Percentiles rank a stretch among this genome's conserved stretches.
Conservation (phyloP, 2,329 filamentous ascomycete genomes). For the Colletotrichum tamarilloi region DNA sequence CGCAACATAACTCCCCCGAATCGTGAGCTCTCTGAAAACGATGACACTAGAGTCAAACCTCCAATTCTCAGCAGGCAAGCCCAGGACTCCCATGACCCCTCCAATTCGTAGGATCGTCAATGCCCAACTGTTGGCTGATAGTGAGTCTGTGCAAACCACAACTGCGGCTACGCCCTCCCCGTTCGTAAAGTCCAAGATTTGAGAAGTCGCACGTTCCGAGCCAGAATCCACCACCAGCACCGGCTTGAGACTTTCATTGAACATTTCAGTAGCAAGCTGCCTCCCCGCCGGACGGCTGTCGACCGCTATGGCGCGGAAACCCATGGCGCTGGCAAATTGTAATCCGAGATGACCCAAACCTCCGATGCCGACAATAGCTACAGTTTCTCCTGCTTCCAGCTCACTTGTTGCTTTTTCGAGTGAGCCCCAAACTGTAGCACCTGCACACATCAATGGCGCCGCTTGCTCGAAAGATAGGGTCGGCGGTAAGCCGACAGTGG, state of each 20-base stretch:
- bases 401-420: slow-evolving; percentile 43
- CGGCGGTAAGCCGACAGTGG: slow-evolving; percentile 43
- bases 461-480: slow-evolving; percentile 46
- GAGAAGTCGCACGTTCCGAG: slow-evolving; percentile 20
- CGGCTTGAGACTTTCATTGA: slow-evolving; percentile 38
- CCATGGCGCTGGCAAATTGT: slow-evolving; percentile 49
- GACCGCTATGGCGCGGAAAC: slow-evolving; percentile 48
- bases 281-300: slow-evolving; percentile 46
- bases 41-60: slow-evolving; percentile 45
- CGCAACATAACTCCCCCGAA: slow-evolving; percentile 47
- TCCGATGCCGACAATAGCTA: slow-evolving; percentile 49
- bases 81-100: slow-evolving; percentile 44
- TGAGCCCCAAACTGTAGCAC: slow-evolving; percentile 48
- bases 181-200: slow-evolving; percentile 43
- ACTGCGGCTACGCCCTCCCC: slow-evolving; percentile 45
- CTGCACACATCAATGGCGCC: slow-evolving; percentile 50
- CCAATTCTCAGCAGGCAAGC: slow-evolving; percentile 45
- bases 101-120: slow-evolving; percentile 43
- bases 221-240: slow-evolving; percentile 44
- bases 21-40: slow-evolving; percentile 44
- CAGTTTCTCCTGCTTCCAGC: slow-evolving; percentile 38
- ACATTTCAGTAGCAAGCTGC: slow-evolving; percentile 42
- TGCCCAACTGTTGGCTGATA: slow-evolving; percentile 45
- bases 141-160: slow-evolving; percentile 46
- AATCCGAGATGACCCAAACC: slow-evolving; percentile 49